Conservation (phyloP, 108 stramenopile species). For the Fragilaria radians region DNA sequence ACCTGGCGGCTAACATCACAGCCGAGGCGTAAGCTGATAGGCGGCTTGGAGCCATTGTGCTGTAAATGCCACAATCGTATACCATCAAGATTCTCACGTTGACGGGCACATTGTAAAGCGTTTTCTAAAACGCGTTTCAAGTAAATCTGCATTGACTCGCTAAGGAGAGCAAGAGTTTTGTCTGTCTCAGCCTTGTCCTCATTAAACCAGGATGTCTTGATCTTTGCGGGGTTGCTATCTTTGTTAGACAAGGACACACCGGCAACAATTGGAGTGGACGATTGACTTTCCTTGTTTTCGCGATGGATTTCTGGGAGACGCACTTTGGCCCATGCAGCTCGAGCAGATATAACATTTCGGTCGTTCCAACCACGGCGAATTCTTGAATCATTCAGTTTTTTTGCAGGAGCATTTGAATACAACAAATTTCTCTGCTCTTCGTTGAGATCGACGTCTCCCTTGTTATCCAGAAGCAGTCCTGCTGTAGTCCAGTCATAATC, state of each 20-base stretch:
- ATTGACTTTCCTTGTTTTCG: slow-evolving; percentile 11
- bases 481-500: slow-evolving; percentile 58
- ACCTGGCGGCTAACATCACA: slow-evolving; percentile 73
- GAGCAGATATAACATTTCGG: slow-evolving; percentile 56
- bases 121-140: slow-evolving; percentile 58
- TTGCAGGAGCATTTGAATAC: slow-evolving; percentile 32
- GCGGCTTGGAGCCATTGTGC: slow-evolving; percentile 22
- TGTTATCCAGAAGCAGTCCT: slow-evolving; percentile 34
- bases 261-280: slow-evolving; percentile 23
- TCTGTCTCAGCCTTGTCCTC: slow-evolving; percentile 72
- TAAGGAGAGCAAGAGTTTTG: slow-evolving; percentile 50
- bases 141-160: slow-evolving; percentile 63
- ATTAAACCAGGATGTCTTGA: slow-evolving; percentile 49
- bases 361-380: slow-evolving; percentile 54
- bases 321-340: slow-evolving; percentile 63
- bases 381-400: slow-evolving; percentile 6
- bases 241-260: slow-evolving; percentile 13
- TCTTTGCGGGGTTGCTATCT: slow-evolving; percentile 2
- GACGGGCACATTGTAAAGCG: slow-evolving; percentile 59
- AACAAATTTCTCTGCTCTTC: slow-evolving; percentile 60
- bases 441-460: slow-evolving; percentile 23
- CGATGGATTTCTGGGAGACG: slow-evolving; percentile 48
- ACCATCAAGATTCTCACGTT: slow-evolving; percentile 75
- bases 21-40: slow-evolving; percentile 58
- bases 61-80: slow-evolving; percentile 77